Conservation (phyloP, 768 basidiomycete genomes). For the Phaeotremella skinneri region DNA sequence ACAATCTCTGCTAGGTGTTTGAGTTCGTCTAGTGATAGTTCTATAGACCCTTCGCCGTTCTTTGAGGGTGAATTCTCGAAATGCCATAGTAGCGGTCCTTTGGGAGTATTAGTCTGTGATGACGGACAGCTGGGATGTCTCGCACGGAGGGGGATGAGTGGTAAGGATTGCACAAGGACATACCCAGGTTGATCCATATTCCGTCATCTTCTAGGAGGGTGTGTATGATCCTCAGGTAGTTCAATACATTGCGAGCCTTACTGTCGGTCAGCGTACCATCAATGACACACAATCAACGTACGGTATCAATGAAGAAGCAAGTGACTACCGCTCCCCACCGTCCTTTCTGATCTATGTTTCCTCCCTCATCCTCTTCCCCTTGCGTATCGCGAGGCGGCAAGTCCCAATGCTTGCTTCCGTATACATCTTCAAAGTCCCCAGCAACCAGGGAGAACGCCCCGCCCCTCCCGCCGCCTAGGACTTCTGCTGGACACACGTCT, state of each 20-base stretch:
- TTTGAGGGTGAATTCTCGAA: conserved; percentile 72
- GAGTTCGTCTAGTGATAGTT: conserved; percentile 85
- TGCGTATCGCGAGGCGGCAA: conserved; percentile 11
- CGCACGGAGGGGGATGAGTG: background rate
- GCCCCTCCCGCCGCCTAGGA: conserved; percentile 54
- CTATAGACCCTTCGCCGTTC: conserved; percentile 71
- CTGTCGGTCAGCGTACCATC: background rate
- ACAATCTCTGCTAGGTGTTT: conserved; percentile 68
- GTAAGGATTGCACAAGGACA: conserved; percentile 14
- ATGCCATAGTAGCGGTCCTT: conserved; percentile 94
- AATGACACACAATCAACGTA: conserved; percentile 49
- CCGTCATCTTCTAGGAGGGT: conserved; percentile 78
- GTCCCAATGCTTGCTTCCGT: conserved; percentile 55
- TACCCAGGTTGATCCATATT: conserved; percentile 86
- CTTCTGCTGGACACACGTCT: conserved; percentile 73
- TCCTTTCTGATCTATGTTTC: conserved; percentile 63
- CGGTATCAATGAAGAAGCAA: conserved; percentile 97
- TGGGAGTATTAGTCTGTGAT: background rate
- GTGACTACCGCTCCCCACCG: conserved; percentile 87
- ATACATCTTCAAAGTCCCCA: conserved; percentile 93
- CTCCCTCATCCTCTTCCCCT: conserved; percentile 55
- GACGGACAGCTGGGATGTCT: background rate
- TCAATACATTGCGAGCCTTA: conserved; percentile 86
- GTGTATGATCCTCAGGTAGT: conserved; percentile 84
- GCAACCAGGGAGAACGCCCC: conserved; percentile 69